These are phyloP conservation scores for Cystobasidium ongulense DNA, from an alignment of 768 basidiomycete genomes.

Conservation along the genomic window DNA sequence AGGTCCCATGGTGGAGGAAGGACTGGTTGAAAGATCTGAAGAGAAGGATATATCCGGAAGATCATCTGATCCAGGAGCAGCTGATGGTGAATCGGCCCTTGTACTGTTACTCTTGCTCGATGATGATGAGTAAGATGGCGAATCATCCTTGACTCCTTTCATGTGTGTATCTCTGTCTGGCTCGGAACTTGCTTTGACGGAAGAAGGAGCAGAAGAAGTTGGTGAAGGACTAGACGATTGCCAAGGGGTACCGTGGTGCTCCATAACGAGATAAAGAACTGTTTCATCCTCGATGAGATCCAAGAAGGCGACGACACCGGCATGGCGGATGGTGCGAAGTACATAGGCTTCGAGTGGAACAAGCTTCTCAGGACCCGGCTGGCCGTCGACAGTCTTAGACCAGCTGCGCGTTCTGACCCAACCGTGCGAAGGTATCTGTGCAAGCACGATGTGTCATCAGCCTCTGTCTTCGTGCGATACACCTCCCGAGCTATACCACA, in stretches of 20 bases:
- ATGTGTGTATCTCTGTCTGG: not conserved
- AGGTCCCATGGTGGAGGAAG: slow-evolving; percentile 28
- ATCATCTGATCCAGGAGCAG: slow-evolving; percentile 3
- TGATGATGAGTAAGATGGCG: not conserved
- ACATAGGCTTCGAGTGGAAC: slow-evolving; percentile 76
- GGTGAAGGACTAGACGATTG: slow-evolving; percentile 29
- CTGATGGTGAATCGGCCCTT: not conserved
- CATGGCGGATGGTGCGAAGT: slow-evolving; percentile 63
- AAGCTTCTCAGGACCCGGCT: slow-evolving; percentile 29
- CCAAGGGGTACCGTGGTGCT: slow-evolving; percentile 90
- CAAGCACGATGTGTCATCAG: slow-evolving; percentile 40
- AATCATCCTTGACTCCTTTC: not conserved
- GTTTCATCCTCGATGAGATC: slow-evolving; percentile 74
- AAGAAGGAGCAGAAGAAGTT: not conserved
- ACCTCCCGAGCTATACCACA: slow-evolving; percentile 45
- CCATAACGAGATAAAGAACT: slow-evolving; percentile 73
- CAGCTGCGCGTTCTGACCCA: slow-evolving; percentile 33
- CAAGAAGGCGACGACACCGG: slow-evolving; percentile 68
- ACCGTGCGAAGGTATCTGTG: slow-evolving; percentile 23
- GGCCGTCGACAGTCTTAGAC: slow-evolving; percentile 28
- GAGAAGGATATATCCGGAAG: slow-evolving; percentile 27
- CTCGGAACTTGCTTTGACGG: not conserved
- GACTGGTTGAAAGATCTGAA: slow-evolving; percentile 25
- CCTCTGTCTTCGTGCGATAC: slow-evolving; percentile 56
- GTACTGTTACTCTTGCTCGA: not conserved